Conservation (phyloP, 163 green algal genomes). For the Scenedesmus sp. region DNA sequence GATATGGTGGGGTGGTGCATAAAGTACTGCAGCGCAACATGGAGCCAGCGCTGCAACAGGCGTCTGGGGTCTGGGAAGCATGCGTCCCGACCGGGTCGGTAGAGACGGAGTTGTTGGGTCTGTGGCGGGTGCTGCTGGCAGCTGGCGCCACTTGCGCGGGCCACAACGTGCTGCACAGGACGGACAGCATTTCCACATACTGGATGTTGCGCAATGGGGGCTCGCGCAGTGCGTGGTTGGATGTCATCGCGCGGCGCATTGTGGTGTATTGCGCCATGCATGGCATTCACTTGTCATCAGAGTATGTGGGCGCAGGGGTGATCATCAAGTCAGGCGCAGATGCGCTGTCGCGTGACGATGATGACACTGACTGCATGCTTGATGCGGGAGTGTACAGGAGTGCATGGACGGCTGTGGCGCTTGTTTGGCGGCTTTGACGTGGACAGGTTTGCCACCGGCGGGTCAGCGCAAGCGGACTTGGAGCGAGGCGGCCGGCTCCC, state of each 20-base stretch:
- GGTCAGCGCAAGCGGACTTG: not conserved
- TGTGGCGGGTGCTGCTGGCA: constrained; percentile 20
- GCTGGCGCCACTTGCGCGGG: not conserved
- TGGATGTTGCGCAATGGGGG: not conserved
- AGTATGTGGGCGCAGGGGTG: constrained; percentile 27
- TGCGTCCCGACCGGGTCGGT: not conserved
- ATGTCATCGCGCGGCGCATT: not conserved
- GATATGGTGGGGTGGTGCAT: not conserved
- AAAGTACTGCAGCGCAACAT: not conserved
- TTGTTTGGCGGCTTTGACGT: not conserved
- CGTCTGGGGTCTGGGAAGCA: constrained; percentile 9
- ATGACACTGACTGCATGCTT: constrained; percentile 28
- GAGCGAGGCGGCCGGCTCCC: not conserved
- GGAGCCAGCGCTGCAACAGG: not conserved
- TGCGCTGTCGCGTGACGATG: not conserved
- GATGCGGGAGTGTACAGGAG: no score
- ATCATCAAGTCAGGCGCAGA: constrained; percentile 40
- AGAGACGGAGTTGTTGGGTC: not conserved
- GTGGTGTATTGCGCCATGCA: constrained; percentile 11
- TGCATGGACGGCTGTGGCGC: not conserved
- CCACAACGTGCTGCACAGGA: constrained; percentile 14
- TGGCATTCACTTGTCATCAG: not conserved
- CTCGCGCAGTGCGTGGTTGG: not conserved
- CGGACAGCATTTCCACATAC: constrained; percentile 37
- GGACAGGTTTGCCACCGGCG: not conserved